Percentiles rank a stretch among this genome's conserved stretches.
phyloP scores from a whole-genome alignment of 2,329 filamentous ascomycete genomes.

The Fusarium begoniae region DNA sequence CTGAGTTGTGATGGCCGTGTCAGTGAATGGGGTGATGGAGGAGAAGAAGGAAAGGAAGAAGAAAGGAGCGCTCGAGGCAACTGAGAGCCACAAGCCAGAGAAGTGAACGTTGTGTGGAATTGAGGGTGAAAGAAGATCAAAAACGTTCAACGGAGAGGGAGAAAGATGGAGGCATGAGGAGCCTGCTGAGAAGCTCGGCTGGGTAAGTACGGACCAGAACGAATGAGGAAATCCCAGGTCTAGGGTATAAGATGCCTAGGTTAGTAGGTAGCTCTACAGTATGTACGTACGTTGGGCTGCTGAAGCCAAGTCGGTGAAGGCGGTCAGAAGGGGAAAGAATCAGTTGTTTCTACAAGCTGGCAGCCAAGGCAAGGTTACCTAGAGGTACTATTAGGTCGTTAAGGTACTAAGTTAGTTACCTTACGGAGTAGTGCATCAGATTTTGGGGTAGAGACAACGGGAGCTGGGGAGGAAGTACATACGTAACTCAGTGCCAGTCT shows the following conservation, averaged over 20 bases:
- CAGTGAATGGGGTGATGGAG: not conserved
- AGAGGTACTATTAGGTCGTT: not conserved
- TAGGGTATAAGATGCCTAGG: not conserved
- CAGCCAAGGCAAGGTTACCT: not conserved
- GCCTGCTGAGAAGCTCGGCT: not conserved
- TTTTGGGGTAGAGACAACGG: not conserved
- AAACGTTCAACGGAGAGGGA: constrained; percentile 8
- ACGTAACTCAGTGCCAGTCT: not conserved
- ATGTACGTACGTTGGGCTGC: not conserved
- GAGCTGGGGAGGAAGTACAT: not conserved
- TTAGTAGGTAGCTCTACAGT: not conserved
- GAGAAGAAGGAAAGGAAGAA: constrained; percentile 11
- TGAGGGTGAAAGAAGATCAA: constrained; percentile 14
- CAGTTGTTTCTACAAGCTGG: not conserved
- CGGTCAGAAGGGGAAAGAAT: constrained; percentile 16
- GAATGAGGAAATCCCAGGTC: constrained; percentile 14
- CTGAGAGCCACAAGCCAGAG: constrained; percentile 9
- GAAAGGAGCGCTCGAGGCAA: constrained; percentile 22
- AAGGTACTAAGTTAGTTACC: too few relatives aligned
- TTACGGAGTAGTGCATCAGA: not conserved
- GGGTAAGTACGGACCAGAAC: constrained; percentile 13
- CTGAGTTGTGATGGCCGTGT: constrained; percentile 9
- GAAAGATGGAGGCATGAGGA: constrained; percentile 18
- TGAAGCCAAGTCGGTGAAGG: constrained; percentile 28
- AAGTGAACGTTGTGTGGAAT: constrained; percentile 25